A percentile compares a stretch with the other conserved stretches of the same genome.
Evolutionary conservation across 441 rosid species (phyloP).

Genomic region (Adansonia madagascariensis): DNA sequence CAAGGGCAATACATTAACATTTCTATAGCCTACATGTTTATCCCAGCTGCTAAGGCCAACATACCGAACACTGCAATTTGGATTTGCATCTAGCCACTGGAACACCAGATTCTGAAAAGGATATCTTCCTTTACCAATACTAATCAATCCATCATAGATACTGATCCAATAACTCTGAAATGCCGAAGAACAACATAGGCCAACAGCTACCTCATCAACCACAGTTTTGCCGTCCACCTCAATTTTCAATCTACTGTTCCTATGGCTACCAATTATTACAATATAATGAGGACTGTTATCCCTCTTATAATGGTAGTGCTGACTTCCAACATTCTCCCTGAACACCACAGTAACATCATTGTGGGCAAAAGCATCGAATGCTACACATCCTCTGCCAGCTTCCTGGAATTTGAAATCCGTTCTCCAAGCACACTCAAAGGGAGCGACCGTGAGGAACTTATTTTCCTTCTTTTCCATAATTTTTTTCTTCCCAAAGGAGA

Average conservation of each 20-base stretch:
- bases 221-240: conserved; percentile 88
- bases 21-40: conserved; percentile 95
- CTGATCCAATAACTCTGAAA: conserved; percentile 97
- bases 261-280: conserved; percentile 91
- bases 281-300: conserved; percentile 94
- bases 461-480: conserved; percentile 66
- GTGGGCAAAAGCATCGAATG: conserved; percentile 94
- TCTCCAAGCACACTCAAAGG: conserved; percentile 99
- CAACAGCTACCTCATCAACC: conserved; percentile 80
- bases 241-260: conserved; percentile 87
- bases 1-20: conserved; percentile 87
- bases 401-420: conserved; percentile 87
- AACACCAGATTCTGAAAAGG: conserved; percentile 95
- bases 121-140: conserved; percentile 89
- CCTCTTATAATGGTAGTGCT: conserved; percentile 90
- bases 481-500: conserved; percentile 11
- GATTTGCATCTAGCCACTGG: conserved; percentile 88
- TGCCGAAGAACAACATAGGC: conserved; percentile 77
- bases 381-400: conserved; percentile 96
- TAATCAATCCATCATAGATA: conserved; percentile 87
- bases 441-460: conserved; percentile 85
- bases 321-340: conserved; percentile 92
- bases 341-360: conserved; percentile 97
- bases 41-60: conserved; percentile 98
- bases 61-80: conserved; percentile 83